A percentile compares a stretch with the other conserved stretches of the same genome.
These are phyloP conservation scores for Scedosporium minutisporum DNA, from an alignment of 2,329 filamentous ascomycete genomes.

Conservation along the genomic window DNA sequence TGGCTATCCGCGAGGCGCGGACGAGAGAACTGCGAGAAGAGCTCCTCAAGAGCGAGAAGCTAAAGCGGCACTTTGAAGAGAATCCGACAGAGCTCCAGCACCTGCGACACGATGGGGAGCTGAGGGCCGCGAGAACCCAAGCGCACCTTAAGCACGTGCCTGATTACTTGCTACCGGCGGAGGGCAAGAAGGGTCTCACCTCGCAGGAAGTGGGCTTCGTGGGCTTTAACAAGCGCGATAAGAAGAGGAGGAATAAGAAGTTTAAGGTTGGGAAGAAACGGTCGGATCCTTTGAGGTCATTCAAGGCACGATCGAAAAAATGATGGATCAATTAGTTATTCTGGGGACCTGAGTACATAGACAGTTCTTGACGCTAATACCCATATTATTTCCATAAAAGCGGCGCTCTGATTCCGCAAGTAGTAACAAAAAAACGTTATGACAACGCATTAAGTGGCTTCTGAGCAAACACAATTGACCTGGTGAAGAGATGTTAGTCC, in stretches of 20 bases:
- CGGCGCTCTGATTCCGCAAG: neutral
- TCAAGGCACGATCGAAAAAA: slow-evolving; percentile 55
- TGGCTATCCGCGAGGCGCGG: slow-evolving; percentile 82
- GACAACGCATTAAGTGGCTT: neutral
- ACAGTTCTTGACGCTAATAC: neutral
- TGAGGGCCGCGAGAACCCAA: slow-evolving; percentile 74
- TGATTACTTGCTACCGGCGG: slow-evolving; percentile 80
- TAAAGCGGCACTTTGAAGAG: slow-evolving; percentile 94
- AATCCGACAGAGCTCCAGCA: slow-evolving; percentile 84
- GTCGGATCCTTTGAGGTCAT: slow-evolving; percentile 78
- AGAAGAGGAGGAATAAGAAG: slow-evolving; percentile 31
- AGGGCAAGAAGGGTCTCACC: slow-evolving; percentile 58
- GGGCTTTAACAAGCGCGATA: slow-evolving; percentile 49
- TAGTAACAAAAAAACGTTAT: neutral
- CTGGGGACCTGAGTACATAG: neutral
- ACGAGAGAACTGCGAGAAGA: slow-evolving; percentile 82
- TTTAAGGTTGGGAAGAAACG: slow-evolving; percentile 52
- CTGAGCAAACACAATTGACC: neutral
- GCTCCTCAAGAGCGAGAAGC: slow-evolving; percentile 84
- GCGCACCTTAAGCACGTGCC: slow-evolving; percentile 89
- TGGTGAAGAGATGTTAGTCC: neutral
- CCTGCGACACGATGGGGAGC: slow-evolving; percentile 80
- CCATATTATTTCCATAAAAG: neutral
- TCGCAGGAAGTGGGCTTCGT: slow-evolving; percentile 68
- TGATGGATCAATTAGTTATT: slow-evolving; percentile 9